A percentile compares a stretch with the other conserved stretches of the same genome.
Evolutionary conservation across 2,329 filamentous ascomycete genomes (phyloP).

Genomic region (Colletotrichum karsti): DNA sequence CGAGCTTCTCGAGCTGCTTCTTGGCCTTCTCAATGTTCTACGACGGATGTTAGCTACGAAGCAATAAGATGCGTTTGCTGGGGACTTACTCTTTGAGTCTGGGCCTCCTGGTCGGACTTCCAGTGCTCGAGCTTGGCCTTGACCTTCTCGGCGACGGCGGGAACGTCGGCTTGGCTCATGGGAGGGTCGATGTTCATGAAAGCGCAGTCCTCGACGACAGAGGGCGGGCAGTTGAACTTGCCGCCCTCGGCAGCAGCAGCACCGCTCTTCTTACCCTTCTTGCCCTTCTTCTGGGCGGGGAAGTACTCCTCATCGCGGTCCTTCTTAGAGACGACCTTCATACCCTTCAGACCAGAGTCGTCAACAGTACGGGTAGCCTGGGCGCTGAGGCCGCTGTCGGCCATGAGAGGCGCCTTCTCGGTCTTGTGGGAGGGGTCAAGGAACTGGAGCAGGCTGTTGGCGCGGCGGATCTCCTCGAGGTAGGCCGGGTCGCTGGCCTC

Average conservation of each 20-base stretch:
- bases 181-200: conserved; percentile 89
- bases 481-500: conserved; percentile 89
- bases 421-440: conserved; percentile 79
- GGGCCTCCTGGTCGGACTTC: conserved; percentile 88
- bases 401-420: conserved; percentile 73
- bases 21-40: conserved; percentile 97
- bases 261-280: conserved; percentile 82
- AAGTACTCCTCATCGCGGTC: conserved; percentile 89
- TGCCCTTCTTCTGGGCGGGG: conserved; percentile 82
- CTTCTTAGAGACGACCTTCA: conserved; percentile 84
- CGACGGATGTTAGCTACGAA: conserved; percentile 36
- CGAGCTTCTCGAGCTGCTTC: conserved; percentile 91
- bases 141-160: conserved; percentile 84
- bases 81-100: conserved; percentile 86
- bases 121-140: conserved; percentile 91
- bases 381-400: conserved; percentile 78
- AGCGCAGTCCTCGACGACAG: conserved; percentile 89
- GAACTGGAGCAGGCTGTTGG: conserved; percentile 87
- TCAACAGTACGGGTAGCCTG: conserved; percentile 86
- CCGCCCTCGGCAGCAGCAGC: conserved; percentile 54
- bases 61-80: not conserved
- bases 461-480: conserved; percentile 89
- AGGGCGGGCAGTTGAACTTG: conserved; percentile 84
- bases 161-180: conserved; percentile 84
- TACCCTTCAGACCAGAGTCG: conserved; percentile 84